A percentile compares a stretch with the other conserved stretches of the same genome.
These are phyloP conservation scores for Claviceps sp. DNA, from an alignment of 2,329 filamentous ascomycete species.

Conservation along the genomic window DNA sequence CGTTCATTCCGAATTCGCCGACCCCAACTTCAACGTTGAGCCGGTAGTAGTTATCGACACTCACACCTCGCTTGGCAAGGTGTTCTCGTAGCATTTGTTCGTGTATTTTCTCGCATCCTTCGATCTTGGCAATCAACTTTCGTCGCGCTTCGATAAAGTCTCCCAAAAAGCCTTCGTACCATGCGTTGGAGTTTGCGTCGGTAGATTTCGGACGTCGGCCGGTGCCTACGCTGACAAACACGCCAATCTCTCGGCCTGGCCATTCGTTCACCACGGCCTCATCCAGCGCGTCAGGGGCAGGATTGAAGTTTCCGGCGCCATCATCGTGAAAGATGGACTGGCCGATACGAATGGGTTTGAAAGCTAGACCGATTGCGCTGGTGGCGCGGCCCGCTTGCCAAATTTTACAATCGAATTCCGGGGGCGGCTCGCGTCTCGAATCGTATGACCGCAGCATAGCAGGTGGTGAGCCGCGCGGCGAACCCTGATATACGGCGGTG, in stretches of 20 bases:
- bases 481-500: constrained; percentile 82
- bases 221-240: constrained; percentile 89
- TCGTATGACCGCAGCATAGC: constrained; percentile 85
- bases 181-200: constrained; percentile 60
- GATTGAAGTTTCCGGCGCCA: constrained; percentile 83
- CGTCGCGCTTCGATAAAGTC: constrained; percentile 84
- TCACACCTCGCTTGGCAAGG: constrained; percentile 64
- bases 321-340: constrained; percentile 93
- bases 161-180: constrained; percentile 90
- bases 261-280: constrained; percentile 88
- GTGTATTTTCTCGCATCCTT: constrained; percentile 86
- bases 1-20: constrained; percentile 97
- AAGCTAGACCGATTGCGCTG: constrained; percentile 76
- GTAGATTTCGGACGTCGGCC: constrained; percentile 59
- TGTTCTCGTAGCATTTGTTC: constrained; percentile 72
- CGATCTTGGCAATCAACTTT: constrained; percentile 79
- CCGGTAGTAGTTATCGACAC: constrained; percentile 82
- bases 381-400: constrained; percentile 98
- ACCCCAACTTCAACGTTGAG: constrained; percentile 96
- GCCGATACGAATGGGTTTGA: constrained; percentile 89
- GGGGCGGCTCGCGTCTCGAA: constrained; percentile 77
- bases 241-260: constrained; percentile 83
- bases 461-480: constrained; percentile 51
- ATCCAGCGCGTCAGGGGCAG: constrained; percentile 70
- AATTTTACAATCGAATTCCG: constrained; percentile 87